Base-by-base conservation (phyloP, 768 basidiomycete species). In the Chalciporus chontae region DNA sequence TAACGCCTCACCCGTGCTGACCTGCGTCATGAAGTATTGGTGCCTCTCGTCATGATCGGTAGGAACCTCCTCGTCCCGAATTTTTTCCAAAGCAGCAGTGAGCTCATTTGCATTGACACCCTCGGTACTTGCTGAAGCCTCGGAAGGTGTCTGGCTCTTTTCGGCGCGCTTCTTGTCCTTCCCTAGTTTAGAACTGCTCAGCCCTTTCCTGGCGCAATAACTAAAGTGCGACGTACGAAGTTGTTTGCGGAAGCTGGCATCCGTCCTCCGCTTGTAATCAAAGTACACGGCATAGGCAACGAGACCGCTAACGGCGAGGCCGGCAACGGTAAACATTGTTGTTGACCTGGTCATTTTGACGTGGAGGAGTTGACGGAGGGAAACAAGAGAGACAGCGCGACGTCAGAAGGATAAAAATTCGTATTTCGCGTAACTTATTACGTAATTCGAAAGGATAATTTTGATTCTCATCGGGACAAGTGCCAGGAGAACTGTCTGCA, bases 241-340 rank as follows among this genome's bases (percentile, higher is more conserved):
- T 65, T 81, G 84, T 73, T 83, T 92, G 66, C 96, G 83, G 79
- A 99, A 99, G 14, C 78, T 76, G 38, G 75, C 69, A 64, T 96
- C 92, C 65, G 88, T 90, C 63, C 94, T 81, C 45, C 96, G 85
- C 74, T 81, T 90, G 75, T 95, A 85, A 76, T 99, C 96, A 62
- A 97, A 99, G 72, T 93, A 97, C 47, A 82, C 77, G 26, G 88
- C 92, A 68, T 97, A 98, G 19, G 84, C 91, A 31, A 88, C 69
- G 34, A 84, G 59, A 41, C 71, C 64, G 40, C 83, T 76, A 39
- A 79, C 77, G 18, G 84, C 77, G 46, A 74, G 61, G 40, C 70
- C 69, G 18, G 74, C 71, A 57, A 73, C 66, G 32, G 74, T 69
- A 56, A 78, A 50, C 45, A 71, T 56, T 24, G 71, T 68, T 54